Base-by-base conservation (phyloP, 441 rosid species). In the Euphorbia schlechtendalii region DNA sequence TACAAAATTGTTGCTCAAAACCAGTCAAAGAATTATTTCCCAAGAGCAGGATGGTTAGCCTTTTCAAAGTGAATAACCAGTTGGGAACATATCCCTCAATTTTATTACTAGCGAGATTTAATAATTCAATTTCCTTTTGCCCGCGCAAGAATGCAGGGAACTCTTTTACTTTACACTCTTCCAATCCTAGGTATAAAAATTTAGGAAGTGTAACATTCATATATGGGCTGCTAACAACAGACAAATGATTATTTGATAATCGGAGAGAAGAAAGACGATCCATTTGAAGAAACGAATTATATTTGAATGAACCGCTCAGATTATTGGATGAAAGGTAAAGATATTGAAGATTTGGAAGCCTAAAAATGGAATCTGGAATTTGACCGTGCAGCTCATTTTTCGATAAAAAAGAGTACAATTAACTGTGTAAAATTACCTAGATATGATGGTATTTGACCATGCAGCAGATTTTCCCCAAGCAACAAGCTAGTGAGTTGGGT, bases 331-430 rank as follows among this genome's bases (percentile, higher is more conserved):
- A 1, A 6, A 64, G 41, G 3, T 34, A 4, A 15, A 69, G 40
- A 3, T 0, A 0, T 3, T 63, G 5, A 21, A 82, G 81, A 59
- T 66, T 79, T 27, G 82, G 86, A 18, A 85, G 77, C 3, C 15
- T 5, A 8, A 24, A 60, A 38, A 62, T 32, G 43, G 74, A 71
- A n/a, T 10, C 51, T 2, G 97, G 89, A 66, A 88, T 81, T 0
- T 71, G 66, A 40, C 95, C 95, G n/a, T 65, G 66, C 46, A 89
- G 72, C 15, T 59, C 52, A 59, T 87, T 85, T 59, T n/a, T n/a
- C n/a, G 45, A 67, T 67, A 57, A 72, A 58, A 89, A 84, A 34
- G 65, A 76, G 59, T 20, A 48, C 5, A 21, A 48, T 68, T 63
- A 86, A 79, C 55, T 76, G 67, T 34, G 77, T 72, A 63, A 81